Evolutionary conservation across 352 stramenopile species (phyloP).

Genomic region (Globisporangium parvum): DNA sequence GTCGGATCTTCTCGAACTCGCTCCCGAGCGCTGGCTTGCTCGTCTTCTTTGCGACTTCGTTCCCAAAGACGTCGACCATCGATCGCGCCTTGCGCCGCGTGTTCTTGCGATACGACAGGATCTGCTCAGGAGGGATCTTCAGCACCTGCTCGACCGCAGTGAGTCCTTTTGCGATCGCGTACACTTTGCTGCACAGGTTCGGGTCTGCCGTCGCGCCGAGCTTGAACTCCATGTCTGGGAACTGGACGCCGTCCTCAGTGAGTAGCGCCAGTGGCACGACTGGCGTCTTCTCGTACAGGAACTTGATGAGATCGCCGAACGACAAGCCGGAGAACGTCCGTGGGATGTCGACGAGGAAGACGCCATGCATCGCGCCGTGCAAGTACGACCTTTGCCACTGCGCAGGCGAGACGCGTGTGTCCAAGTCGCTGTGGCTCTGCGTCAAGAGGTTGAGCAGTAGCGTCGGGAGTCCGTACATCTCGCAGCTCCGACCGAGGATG

Average conservation of each 20-base stretch:
- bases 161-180: conserved; percentile 56
- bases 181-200: conserved; percentile 78
- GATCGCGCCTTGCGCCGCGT: conserved; percentile 55
- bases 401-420: conserved; percentile 40
- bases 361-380: conserved; percentile 61
- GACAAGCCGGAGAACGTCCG: conserved; percentile 76
- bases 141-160: conserved; percentile 47
- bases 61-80: conserved; percentile 17
- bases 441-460: conserved; percentile 59
- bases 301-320: conserved; percentile 71
- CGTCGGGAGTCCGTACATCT: conserved; percentile 58
- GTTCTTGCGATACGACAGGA: conserved; percentile 72
- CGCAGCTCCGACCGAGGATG: conserved; percentile 59
- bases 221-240: conserved; percentile 78
- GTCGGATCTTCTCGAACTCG: conserved; percentile 52
- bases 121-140: conserved; percentile 63
- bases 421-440: conserved; percentile 48
- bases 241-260: conserved; percentile 53
- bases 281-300: conserved; percentile 67
- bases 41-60: conserved; percentile 32
- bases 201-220: conserved; percentile 63
- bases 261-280: conserved; percentile 67
- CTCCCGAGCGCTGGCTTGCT: conserved; percentile 51
- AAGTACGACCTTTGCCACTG: conserved; percentile 68
- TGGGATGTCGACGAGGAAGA: conserved; percentile 74